Evolutionary conservation across 139 green algal genomes (phyloP), one percentile per base, ranked within the genome.

Genomic region (Picochlorum costavermella): DNA sequence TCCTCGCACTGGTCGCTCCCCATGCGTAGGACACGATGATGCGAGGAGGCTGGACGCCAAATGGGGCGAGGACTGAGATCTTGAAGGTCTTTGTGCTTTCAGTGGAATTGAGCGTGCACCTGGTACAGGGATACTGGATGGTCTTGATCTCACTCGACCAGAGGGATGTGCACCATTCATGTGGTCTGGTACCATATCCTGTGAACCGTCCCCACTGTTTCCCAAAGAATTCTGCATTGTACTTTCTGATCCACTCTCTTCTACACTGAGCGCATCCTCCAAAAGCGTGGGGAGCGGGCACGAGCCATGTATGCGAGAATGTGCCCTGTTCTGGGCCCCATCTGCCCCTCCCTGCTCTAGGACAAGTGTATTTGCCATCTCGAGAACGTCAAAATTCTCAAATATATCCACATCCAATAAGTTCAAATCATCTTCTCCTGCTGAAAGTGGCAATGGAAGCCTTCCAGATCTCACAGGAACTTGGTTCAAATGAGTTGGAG

Each of bases 281-380:
- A 64, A 31, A 1, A 64, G 25, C 25, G 58, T 59, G 14, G 58
- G 58, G 14, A 64, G 25, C 20, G 58, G 58, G 26, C 58, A 64
- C 9, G 58, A 64, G 25, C 58, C 58, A 17, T 44, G n/a, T 6
- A 28, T 6, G 8, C 43, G 58, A n/a, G 17, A 25, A 11, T 46
- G 16, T 25, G 17, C 6, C 56, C 17, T 20, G 30, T 62, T 44
- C 16, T 23, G 17, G 0, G 17, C 10, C 9, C 56, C 56, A 20
- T 23, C 56, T 33, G 16, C 6, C n/a, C n/a, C 17, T 23, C 46
- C 46, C 46, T 53, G 46, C 6, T 28, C 58, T 6, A 31, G 25
- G 1, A 50, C 58, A 59, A 64, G 25, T 5, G 40, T 51, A 59
- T 64, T 31, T 64, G 58, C 58, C 58, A 64, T 64, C 56, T 64